Percentiles rank a stretch among this genome's conserved stretches.
Evolutionary conservation across 352 stramenopile genomes (phyloP).

Genomic region (Phytopythium mirpurense): DNA sequence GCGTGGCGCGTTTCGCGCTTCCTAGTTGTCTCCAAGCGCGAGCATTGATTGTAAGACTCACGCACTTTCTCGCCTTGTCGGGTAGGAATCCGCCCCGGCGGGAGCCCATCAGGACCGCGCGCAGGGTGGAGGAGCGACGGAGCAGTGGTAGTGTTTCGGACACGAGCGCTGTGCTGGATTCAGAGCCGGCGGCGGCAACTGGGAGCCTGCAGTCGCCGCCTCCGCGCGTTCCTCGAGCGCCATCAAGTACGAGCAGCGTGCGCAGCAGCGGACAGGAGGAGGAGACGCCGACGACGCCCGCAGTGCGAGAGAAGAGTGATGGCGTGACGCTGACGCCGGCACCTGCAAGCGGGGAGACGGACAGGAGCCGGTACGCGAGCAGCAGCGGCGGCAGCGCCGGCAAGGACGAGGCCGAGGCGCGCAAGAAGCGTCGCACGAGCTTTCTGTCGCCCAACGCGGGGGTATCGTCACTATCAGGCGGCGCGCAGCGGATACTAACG

Average conservation of each 20-base stretch:
- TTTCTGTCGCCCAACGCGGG: conserved; percentile 44
- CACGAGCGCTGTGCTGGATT: neutral
- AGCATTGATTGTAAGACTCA: neutral
- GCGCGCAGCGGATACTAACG: conserved; percentile 53
- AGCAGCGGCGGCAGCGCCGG: neutral
- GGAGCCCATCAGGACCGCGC: neutral
- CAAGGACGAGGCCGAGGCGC: conserved; percentile 3
- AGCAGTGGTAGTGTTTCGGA: neutral
- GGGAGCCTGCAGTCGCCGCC: neutral
- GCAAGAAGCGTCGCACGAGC: conserved; percentile 39
- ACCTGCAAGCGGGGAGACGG: neutral
- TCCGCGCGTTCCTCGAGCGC: neutral
- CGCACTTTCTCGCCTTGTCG: neutral
- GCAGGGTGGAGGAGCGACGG: neutral
- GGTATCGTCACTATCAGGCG: conserved; percentile 40
- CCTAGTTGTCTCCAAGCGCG: no score
- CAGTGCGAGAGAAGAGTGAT: neutral
- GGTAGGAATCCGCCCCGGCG: conserved; percentile 4
- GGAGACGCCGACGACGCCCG: neutral
- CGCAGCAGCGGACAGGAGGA: neutral
- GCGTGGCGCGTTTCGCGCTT: neutral
- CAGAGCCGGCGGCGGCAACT: neutral
- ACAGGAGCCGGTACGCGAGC: neutral
- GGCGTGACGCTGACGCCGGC: neutral
- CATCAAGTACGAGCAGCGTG: neutral